Percentiles rank a stretch among this genome's conserved stretches.
Evolutionary conservation across 306 rosid genomes (phyloP).

Genomic region (Luffa acutangula): DNA sequence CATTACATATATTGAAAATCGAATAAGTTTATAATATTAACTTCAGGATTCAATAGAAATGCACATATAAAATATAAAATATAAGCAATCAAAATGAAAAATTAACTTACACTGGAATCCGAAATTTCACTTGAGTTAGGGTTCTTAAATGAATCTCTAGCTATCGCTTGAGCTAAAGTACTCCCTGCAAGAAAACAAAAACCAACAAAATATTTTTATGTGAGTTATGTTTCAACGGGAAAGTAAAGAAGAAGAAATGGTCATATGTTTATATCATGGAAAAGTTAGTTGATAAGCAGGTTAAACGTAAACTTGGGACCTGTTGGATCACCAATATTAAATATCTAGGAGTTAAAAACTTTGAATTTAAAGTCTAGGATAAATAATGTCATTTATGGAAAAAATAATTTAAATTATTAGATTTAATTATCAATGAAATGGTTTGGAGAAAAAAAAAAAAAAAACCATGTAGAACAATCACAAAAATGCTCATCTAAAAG

Average conservation of each 20-base stretch:
- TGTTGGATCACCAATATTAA: too few relatives aligned
- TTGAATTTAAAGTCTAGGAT: too few relatives aligned
- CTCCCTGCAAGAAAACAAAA: constrained; percentile 33
- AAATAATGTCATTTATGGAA: too few relatives aligned
- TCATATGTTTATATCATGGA: neutral
- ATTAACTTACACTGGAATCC: constrained; percentile 39
- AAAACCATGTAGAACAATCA: neutral
- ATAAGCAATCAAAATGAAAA: neutral
- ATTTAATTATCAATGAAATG: too few relatives aligned
- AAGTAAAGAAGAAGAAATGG: neutral
- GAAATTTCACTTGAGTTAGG: constrained; percentile 22
- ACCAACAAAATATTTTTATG: constrained; percentile 12
- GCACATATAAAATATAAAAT: neutral
- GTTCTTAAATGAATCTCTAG: constrained; percentile 17
- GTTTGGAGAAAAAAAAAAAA: neutral
- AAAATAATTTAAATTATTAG: too few relatives aligned
- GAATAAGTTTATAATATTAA: neutral
- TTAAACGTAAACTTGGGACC: neutral
- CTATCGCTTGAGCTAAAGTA: constrained; percentile 29
- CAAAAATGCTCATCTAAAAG: neutral
- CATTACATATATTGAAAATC: neutral
- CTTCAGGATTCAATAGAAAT: neutral
- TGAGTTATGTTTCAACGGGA: neutral
- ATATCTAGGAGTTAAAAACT: too few relatives aligned
- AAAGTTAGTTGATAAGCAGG: neutral